These are phyloP conservation scores for Puccinia hordei DNA, from an alignment of 1,284 basidiomycete genomes.

Conservation along the genomic window DNA sequence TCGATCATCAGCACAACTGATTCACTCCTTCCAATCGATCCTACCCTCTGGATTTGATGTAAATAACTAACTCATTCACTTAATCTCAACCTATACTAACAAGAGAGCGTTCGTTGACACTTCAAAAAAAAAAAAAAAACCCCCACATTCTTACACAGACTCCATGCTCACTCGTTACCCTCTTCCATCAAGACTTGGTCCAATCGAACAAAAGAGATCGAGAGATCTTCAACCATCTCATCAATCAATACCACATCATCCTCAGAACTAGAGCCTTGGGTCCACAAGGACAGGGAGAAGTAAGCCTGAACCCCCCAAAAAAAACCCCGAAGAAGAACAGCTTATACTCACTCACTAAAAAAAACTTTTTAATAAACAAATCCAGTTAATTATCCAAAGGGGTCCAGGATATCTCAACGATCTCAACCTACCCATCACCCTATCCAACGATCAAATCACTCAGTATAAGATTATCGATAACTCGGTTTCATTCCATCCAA, in stretches of 20 bases:
- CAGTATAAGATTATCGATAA: slow-evolving; percentile 25
- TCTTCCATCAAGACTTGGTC: slow-evolving; percentile 11
- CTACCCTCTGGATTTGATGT: not conserved
- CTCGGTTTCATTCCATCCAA: slow-evolving; percentile 18
- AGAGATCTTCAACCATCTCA: not conserved
- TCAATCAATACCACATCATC: slow-evolving; percentile 1
- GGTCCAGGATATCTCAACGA: not conserved
- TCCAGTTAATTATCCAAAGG: slow-evolving; percentile 12
- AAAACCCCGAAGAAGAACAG: too few species aligned
- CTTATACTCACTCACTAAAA: not conserved
- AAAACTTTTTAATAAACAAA: not conserved
- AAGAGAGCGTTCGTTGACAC: too few species aligned
- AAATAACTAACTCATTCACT: slow-evolving; percentile 5
- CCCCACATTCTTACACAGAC: not conserved
- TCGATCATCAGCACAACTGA: not conserved
- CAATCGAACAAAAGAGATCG: not conserved
- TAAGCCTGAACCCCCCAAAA: too few species aligned
- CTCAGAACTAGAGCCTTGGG: not conserved
- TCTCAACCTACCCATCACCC: slow-evolving; percentile 25
- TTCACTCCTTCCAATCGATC: not conserved
- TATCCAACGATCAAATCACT: slow-evolving; percentile 7
- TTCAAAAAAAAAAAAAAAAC: not conserved
- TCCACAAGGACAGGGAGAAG: slow-evolving; percentile 14
- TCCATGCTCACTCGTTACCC: not conserved
- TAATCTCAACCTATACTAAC: not conserved